Conservation (phyloP, 257 asterid genomes). For the Scutellaria minor region DNA sequence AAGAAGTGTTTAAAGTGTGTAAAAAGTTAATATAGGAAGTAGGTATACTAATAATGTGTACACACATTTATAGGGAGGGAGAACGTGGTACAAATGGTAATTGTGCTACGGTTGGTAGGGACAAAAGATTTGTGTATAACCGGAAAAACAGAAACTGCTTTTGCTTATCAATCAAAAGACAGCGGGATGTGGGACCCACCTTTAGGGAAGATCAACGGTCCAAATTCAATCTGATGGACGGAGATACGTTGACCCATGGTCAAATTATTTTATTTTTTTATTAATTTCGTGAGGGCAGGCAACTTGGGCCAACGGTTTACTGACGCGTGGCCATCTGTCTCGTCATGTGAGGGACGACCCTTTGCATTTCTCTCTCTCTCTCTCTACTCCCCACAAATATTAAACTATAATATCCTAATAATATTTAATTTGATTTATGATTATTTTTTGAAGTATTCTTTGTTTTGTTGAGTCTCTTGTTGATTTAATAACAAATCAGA, state of each 20-base stretch:
- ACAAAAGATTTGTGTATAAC: slow-evolving; percentile 31
- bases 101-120: slow-evolving; percentile 39
- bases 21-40: neutral
- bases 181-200: slow-evolving; percentile 5
- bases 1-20: neutral
- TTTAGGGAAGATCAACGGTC: slow-evolving; percentile 17
- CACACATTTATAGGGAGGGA: slow-evolving; percentile 26
- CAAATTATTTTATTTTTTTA: neutral
- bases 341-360: no score
- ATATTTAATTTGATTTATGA: no score
- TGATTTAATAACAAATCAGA: no score
- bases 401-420: neutral
- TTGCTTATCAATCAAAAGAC: neutral
- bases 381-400: no score
- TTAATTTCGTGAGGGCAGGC: slow-evolving; percentile 11
- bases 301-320: neutral
- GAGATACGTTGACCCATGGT: slow-evolving; percentile 33
- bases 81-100: neutral
- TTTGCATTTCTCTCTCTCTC: neutral
- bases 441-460: no score
- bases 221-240: slow-evolving; percentile 34
- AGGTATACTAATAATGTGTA: slow-evolving; percentile 16
- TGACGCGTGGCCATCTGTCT: slow-evolving; percentile 13
- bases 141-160: slow-evolving; percentile 39
- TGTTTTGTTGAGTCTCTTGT: no score